phyloP scores from a whole-genome alignment of 2,329 filamentous ascomycete genomes.

The Alternaria arbusti region DNA sequence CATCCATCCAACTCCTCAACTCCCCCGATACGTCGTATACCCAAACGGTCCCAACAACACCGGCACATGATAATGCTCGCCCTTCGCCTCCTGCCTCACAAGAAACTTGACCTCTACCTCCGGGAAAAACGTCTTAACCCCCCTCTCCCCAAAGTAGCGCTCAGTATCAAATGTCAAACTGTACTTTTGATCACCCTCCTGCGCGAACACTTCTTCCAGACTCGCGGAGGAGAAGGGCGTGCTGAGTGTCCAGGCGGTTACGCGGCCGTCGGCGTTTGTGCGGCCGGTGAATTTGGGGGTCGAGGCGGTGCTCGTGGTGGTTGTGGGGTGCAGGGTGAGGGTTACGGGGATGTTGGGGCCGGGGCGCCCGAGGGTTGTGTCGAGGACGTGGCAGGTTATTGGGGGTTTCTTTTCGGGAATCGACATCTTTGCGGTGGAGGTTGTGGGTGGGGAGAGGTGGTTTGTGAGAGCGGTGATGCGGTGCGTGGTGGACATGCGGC shows the following conservation, averaged over 20 bases:
- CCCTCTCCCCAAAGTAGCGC: conserved; percentile 69
- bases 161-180: conserved; percentile 76
- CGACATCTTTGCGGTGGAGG: conserved; percentile 7
- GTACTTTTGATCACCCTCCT: conserved; percentile 63
- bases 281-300: conserved; percentile 61
- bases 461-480: conserved; percentile 31
- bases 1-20: conserved; percentile 13
- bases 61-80: conserved; percentile 80
- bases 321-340: conserved; percentile 56
- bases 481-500: conserved; percentile 23
- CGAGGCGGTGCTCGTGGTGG: conserved; percentile 50
- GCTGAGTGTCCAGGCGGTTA: conserved; percentile 69
- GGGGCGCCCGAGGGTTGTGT: conserved; percentile 76
- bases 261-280: conserved; percentile 79
- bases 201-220: conserved; percentile 44
- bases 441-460: conserved; percentile 17
- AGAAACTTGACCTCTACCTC: conserved; percentile 63
- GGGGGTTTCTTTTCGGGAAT: conserved; percentile 51
- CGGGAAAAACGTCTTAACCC: conserved; percentile 61
- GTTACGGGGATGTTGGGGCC: conserved; percentile 71
- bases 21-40: conserved; percentile 80
- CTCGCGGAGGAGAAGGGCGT: conserved; percentile 51
- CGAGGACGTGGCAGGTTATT: conserved; percentile 87
- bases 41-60: conserved; percentile 78
- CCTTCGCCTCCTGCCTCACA: conserved; percentile 52